These are phyloP conservation scores for Neurospora sublineolata DNA, from an alignment of 495 filamentous ascomycete genomes.

Conservation along the genomic window DNA sequence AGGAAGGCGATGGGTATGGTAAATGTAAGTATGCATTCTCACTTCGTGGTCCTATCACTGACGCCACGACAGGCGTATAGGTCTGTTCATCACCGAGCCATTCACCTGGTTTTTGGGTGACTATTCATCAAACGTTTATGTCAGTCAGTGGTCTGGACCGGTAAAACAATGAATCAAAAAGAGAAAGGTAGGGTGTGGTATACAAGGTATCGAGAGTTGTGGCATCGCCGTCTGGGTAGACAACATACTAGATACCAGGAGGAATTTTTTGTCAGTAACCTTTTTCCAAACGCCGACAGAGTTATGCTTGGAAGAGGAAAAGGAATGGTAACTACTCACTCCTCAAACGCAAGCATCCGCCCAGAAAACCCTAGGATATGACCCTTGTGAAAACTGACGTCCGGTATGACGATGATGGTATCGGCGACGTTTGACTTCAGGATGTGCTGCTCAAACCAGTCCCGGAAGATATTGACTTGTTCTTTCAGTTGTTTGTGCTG, in stretches of 20 bases:
- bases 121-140: neutral
- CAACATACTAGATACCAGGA: too few species aligned
- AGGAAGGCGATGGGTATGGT: neutral
- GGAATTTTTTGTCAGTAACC: too few species aligned
- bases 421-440: conserved; percentile 1
- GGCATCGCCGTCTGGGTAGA: neutral
- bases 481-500: neutral
- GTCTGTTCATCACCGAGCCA: neutral
- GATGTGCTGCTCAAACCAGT: conserved; percentile 9
- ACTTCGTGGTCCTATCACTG: neutral
- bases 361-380: neutral
- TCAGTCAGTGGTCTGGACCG: neutral
- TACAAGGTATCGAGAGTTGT: neutral
- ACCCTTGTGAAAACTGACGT: neutral
- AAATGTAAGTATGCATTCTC: neutral
- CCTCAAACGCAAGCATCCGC: neutral
- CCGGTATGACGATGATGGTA: conserved; percentile 11
- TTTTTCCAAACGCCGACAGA: neutral
- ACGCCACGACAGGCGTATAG: neutral
- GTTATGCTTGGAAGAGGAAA: too few species aligned
- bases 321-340: neutral
- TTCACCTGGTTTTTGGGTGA: neutral
- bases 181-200: neutral
- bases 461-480: conserved; percentile 6
- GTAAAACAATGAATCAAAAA: too few species aligned